Evolutionary conservation across 441 rosid species (phyloP), one percentile per base, ranked within the genome.

Genomic region (Jatropha podagrica): DNA sequence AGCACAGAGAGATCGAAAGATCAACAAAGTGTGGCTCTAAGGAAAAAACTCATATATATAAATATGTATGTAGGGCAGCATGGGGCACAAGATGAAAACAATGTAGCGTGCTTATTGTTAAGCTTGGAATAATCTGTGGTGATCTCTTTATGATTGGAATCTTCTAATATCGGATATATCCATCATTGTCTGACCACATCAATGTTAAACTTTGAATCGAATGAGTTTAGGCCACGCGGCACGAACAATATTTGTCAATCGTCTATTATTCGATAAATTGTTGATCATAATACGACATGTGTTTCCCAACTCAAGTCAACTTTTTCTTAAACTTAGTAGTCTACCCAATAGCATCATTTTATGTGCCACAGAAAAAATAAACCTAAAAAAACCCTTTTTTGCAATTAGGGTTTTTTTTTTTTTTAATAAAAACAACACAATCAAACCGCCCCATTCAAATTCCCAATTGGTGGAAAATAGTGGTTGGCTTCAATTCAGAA

Each of bases 381-480:
- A 42, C 6, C 3, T 44, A 44, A 44, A 44, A 0, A 15, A 42
- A 14, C 63, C 77, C 41, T 38, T 42, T 2, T 55, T 4, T 20
- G 0, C 5, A 40, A 18, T 52, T 17, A 49, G 69, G 60, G 32
- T 18, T 20, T 42, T 40, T 18, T 42, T 49, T 15, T n/a, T 17
- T 26, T 1, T 46, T 32, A 69, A 32, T 5, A 56, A 54, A 73
- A 68, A 11, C 8, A 6, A 58, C 23, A 73, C 14, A 51, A 74
- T 78, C 71, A 58, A 76, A 75, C 85, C 87, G 83, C 80, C 86
- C 85, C 85, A 81, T 70, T 78, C 17, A 10, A 58, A 66, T 18
- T 18, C 55, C 44, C 54, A 27, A 80, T 82, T 58, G 79, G 81
- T 59, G 65, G 65, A 77, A 54, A 15, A 51, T 69, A 66, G 79